A percentile compares a stretch with the other conserved stretches of the same genome.
phyloP scores from a whole-genome alignment of 2,329 filamentous ascomycete genomes.

The Botrytis porri region DNA sequence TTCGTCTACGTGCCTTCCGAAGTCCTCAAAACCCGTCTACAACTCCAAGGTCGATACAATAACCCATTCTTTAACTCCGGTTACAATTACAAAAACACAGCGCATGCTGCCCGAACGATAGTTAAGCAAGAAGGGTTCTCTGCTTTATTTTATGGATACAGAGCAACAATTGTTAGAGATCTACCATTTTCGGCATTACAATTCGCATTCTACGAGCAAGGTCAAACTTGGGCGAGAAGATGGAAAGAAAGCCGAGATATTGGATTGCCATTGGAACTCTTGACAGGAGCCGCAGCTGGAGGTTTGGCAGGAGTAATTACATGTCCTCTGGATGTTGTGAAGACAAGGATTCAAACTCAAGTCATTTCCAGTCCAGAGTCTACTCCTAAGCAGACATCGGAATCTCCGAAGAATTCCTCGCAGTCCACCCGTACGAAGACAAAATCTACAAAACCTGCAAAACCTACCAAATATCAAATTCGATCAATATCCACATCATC shows the following conservation, averaged over 20 bases:
- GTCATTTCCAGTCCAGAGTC: slow-evolving; percentile 50
- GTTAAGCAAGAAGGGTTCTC: slow-evolving; percentile 75
- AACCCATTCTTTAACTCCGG: slow-evolving; percentile 92
- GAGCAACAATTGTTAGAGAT: slow-evolving; percentile 90
- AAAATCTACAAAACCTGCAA: slow-evolving; percentile 25
- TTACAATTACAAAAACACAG: slow-evolving; percentile 89
- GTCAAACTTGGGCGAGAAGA: slow-evolving; percentile 73
- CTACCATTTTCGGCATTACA: slow-evolving; percentile 94
- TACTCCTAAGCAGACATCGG: slow-evolving; percentile 29
- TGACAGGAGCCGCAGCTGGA: slow-evolving; percentile 86
- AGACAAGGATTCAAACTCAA: slow-evolving; percentile 94
- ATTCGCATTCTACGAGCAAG: slow-evolving; percentile 98
- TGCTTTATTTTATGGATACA: slow-evolving; percentile 95
- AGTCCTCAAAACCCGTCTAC: slow-evolving; percentile 93
- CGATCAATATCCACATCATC: slow-evolving; percentile 86
- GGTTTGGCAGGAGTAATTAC: slow-evolving; percentile 92
- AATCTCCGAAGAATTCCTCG: slow-evolving; percentile 18
- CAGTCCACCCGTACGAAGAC: slow-evolving; percentile 28
- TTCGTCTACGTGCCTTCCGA: slow-evolving; percentile 95
- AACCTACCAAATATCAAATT: slow-evolving; percentile 47
- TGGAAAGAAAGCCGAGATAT: slow-evolving; percentile 82
- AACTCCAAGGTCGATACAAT: slow-evolving; percentile 91
- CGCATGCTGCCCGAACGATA: slow-evolving; percentile 84
- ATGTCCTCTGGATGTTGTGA: slow-evolving; percentile 94
- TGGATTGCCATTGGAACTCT: slow-evolving; percentile 76